Conservation (phyloP, 192 early-diverging fungal species). For the Coemansia sp. region DNA sequence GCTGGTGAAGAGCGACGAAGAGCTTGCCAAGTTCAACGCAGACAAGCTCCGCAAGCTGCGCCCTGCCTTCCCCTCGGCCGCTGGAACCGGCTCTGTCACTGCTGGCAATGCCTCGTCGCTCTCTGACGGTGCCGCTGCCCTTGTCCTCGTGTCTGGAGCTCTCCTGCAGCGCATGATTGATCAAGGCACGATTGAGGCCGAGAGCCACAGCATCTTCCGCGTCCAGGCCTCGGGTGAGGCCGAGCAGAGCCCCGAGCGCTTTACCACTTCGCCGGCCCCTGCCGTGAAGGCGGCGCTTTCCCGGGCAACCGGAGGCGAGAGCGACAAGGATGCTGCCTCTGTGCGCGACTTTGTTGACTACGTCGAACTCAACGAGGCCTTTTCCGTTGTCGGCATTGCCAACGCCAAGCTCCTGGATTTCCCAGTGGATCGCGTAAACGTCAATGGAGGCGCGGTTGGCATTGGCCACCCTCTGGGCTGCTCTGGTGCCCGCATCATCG, state of each 20-base stretch:
- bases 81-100: conserved; percentile 79
- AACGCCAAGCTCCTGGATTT: conserved; percentile 80
- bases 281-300: conserved; percentile 78
- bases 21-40: conserved; percentile 68
- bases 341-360: conserved; percentile 67
- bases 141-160: conserved; percentile 69
- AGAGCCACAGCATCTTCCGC: conserved; percentile 39
- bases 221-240: conserved; percentile 73
- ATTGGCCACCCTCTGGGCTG: conserved; percentile 98
- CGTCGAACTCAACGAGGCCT: conserved; percentile 83
- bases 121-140: conserved; percentile 76
- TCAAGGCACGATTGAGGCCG: conserved; percentile 29
- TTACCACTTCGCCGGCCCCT: conserved; percentile 71
- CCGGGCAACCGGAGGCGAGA: conserved; percentile 52
- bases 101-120: conserved; percentile 81
- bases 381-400: conserved; percentile 79
- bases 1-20: conserved; percentile 63
- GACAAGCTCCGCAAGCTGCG: conserved; percentile 86
- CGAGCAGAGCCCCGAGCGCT: conserved; percentile 67
- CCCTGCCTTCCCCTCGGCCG: conserved; percentile 79
- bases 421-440: conserved; percentile 76
- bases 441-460: conserved; percentile 93
- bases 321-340: conserved; percentile 46
- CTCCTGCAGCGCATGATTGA: conserved; percentile 53
- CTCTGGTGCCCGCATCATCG: conserved; percentile 87